phyloP scores from a whole-genome alignment of 805 yeast species.

The Candida insectorum region DNA sequence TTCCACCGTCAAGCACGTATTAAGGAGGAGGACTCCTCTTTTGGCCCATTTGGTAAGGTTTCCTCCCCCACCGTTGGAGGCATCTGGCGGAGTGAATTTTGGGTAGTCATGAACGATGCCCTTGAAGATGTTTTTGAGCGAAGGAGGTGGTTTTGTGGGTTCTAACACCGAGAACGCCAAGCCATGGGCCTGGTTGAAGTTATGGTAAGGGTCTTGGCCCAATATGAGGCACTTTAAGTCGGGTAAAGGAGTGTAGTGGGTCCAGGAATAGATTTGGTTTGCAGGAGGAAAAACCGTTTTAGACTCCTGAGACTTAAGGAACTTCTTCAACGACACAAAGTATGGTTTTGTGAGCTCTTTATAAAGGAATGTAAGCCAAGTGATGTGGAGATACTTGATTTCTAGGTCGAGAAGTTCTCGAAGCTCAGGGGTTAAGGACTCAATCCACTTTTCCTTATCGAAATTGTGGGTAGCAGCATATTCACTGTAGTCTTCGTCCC shows the following conservation, averaged over 20 bases:
- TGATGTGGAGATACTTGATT: conserved; percentile 61
- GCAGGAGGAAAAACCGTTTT: conserved; percentile 75
- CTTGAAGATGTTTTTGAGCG: conserved; percentile 82
- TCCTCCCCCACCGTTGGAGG: conserved; percentile 43
- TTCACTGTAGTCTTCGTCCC: conserved; percentile 7
- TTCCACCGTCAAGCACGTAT: conserved; percentile 85
- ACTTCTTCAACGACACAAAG: conserved; percentile 68
- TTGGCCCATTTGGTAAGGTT: conserved; percentile 80
- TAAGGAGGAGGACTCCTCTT: conserved; percentile 83
- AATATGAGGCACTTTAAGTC: conserved; percentile 73
- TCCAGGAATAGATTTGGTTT: conserved; percentile 85
- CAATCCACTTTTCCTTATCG: conserved; percentile 52
- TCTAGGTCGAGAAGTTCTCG: conserved; percentile 59
- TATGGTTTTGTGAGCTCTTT: conserved; percentile 80
- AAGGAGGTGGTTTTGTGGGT: conserved; percentile 79
- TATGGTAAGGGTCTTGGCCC: conserved; percentile 98
- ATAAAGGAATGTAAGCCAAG: conserved; percentile 75
- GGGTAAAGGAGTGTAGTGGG: conserved; percentile 74
- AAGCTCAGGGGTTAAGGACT: conserved; percentile 45
- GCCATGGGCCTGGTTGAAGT: conserved; percentile 92
- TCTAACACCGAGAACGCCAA: conserved; percentile 87
- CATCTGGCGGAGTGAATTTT: conserved; percentile 57
- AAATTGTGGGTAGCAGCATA: conserved; percentile 27
- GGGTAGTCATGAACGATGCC: conserved; percentile 64
- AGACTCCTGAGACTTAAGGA: conserved; percentile 44